Evolutionary conservation across 73 alveolate species (phyloP).

Genomic region (Paramecium tetraurelia): DNA sequence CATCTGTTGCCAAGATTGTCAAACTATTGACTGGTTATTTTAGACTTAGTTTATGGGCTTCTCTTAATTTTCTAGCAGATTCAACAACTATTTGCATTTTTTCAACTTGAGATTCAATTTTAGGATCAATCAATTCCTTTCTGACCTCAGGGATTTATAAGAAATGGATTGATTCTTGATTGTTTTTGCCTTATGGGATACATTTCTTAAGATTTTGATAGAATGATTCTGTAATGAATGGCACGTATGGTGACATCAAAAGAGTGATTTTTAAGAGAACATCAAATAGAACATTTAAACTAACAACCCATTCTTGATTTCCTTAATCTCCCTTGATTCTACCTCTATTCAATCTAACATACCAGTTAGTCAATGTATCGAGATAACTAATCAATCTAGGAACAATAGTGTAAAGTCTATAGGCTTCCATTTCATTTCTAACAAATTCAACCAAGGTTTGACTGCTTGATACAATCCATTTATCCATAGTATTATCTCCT

Average conservation of each 20-base stretch:
- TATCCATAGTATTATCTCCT: constrained; percentile 84
- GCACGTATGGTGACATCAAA: constrained; percentile 96
- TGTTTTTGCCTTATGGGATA: constrained; percentile 71
- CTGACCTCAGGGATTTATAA: constrained; percentile 85
- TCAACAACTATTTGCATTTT: constrained; percentile 89
- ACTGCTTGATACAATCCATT: constrained; percentile 92
- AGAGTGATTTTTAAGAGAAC: constrained; percentile 82
- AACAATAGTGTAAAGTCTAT: constrained; percentile 91
- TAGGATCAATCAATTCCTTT: constrained; percentile 81
- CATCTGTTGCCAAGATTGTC: background rate
- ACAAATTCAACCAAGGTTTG: constrained; percentile 89
- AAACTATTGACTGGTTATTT: constrained; percentile 81
- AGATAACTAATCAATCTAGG: constrained; percentile 86
- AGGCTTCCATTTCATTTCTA: constrained; percentile 93
- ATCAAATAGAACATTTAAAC: constrained; percentile 87
- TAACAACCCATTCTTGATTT: constrained; percentile 74
- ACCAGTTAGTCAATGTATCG: constrained; percentile 95
- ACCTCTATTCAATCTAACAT: constrained; percentile 94
- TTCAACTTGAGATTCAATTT: constrained; percentile 81
- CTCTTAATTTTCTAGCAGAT: constrained; percentile 94
- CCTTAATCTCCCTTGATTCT: constrained; percentile 97
- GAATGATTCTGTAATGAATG: constrained; percentile 94
- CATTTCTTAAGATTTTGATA: constrained; percentile 94
- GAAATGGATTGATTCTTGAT: constrained; percentile 91
- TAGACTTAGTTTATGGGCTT: constrained; percentile 82